Base-by-base conservation (phyloP, 2,329 filamentous ascomycete species). In the Alternaria sp. region DNA sequence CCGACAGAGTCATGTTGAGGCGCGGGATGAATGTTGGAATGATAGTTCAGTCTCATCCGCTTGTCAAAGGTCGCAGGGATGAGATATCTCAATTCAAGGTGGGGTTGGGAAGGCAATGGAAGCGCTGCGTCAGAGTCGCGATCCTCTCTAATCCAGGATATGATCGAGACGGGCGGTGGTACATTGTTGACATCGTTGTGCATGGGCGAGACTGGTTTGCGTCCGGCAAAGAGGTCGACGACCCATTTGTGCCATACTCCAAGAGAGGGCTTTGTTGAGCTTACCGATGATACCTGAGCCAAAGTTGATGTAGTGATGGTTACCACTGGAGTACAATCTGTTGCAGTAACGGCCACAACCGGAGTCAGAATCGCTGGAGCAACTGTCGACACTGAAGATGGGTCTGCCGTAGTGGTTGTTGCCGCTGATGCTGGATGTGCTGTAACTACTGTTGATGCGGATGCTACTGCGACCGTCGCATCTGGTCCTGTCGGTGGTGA, bases 211-310 rank as follows among this genome's bases (percentile, higher is more conserved):
- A 25, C 45, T 10, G 45, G 15, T 37, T 55, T 63, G 49, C 60
- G 61, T 6, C 67, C 65, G 6, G 65, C 60, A 41, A 71, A 70
- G 3, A 71, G 60, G 3, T 23, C 47, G 10, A 72, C 50, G 3
- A 70, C 18, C 15, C 33, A 59, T 15, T 64, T 49, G 8, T 68
- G 44, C 46, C 63, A 58, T 18, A 25, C 47, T 6, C 21, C 49
- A 5, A 18, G 30, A 43, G 53, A 44, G 53, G 25, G 21, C 6
- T 7, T 41, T 44, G 3, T 18, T 45, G 8, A 20, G 15, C 15
- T 61, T 15, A 26, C 15, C n/a, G 18, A 5, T 4, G 21, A 21
- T 21, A 15, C 46, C 23, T 30, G 30, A 25, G 20, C 14, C 33
- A 10, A 9, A 37, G 15, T 41, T 25, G 30, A 2, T 41, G 49